Percentiles rank a stretch among this genome's conserved stretches.
phyloP scores from a whole-genome alignment of 208 protist species.

The Spongospora subterranea region DNA sequence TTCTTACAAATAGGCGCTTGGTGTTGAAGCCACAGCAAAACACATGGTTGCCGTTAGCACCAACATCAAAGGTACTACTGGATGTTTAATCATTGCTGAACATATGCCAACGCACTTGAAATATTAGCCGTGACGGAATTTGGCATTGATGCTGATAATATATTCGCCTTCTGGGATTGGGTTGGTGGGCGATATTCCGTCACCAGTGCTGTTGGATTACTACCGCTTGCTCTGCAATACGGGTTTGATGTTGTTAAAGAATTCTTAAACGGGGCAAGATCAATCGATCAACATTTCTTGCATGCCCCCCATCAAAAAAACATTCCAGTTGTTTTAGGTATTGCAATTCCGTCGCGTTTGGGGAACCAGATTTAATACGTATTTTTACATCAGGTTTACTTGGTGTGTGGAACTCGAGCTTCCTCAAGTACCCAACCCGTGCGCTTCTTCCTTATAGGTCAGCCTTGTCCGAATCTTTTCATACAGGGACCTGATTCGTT shows the following conservation, averaged over 20 bases:
- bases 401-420: constrained; percentile 62
- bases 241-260: constrained; percentile 69
- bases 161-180: constrained; percentile 77
- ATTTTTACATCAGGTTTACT: constrained; percentile 59
- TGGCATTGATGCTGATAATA: constrained; percentile 71
- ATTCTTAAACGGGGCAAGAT: constrained; percentile 69
- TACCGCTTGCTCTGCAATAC: constrained; percentile 64
- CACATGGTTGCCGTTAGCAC: constrained; percentile 68
- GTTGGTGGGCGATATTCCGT: constrained; percentile 73
- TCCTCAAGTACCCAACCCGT: constrained; percentile 49
- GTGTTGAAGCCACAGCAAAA: neutral
- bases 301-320: constrained; percentile 64
- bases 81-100: no score
- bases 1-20: neutral
- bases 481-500: neutral
- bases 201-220: constrained; percentile 68
- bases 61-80: constrained; percentile 43
- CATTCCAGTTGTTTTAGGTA: constrained; percentile 69
- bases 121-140: constrained; percentile 65
- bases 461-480: neutral
- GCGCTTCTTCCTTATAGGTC: constrained; percentile 63
- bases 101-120: neutral
- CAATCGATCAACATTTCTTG: constrained; percentile 73
- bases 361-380: neutral
- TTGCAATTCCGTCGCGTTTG: neutral